phyloP scores from a whole-genome alignment of 2,329 filamentous ascomycete species.

The Orbilia quercus region DNA sequence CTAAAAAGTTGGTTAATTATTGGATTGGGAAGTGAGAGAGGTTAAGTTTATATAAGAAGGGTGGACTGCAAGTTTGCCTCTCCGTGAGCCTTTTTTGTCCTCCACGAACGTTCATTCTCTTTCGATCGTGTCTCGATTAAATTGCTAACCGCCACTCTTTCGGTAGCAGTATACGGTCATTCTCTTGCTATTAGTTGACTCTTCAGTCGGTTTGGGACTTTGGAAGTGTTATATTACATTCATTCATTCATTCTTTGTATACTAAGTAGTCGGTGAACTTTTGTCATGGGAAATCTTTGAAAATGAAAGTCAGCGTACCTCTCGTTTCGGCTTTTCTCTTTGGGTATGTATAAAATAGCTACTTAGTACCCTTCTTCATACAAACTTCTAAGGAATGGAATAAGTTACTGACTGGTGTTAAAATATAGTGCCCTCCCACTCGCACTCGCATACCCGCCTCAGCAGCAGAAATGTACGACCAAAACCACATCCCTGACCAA shows the following conservation, averaged over 20 bases:
- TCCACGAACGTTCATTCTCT: slow-evolving; percentile 4
- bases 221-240: too few species aligned
- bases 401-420: not conserved
- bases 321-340: not conserved
- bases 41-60: too few species aligned
- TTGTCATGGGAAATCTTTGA: not conserved
- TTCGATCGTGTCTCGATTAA: too few species aligned
- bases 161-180: too few species aligned
- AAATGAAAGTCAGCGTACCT: slow-evolving; percentile 15
- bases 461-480: not conserved
- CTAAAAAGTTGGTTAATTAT: not conserved
- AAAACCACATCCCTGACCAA: not conserved
- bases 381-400: too few species aligned
- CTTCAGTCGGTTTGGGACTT: too few species aligned
- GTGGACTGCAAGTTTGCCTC: not conserved
- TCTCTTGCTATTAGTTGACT: too few species aligned
- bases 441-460: not conserved
- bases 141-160: too few species aligned
- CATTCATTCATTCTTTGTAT: too few species aligned
- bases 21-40: too few species aligned
- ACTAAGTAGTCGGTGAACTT: not conserved
- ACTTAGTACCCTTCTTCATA: not conserved
- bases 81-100: not conserved
- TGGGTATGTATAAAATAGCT: not conserved
- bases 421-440: slow-evolving; percentile 1